Conservation (phyloP, 1,139 yeast genomes). For the Kazachstania sp. region DNA sequence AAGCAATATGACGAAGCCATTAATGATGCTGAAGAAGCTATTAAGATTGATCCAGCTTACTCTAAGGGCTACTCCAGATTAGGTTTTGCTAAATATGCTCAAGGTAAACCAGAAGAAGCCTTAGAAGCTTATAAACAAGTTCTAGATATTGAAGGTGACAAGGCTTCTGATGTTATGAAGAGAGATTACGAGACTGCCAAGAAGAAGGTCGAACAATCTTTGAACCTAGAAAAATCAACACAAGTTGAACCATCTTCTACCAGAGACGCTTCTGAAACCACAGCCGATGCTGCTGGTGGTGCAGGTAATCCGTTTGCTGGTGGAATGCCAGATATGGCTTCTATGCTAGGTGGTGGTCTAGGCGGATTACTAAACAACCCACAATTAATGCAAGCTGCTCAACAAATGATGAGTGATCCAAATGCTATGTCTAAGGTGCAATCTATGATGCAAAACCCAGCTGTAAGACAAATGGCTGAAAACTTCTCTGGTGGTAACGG, state of each 20-base stretch:
- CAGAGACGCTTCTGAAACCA: slow-evolving; percentile 24
- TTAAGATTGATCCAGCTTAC: slow-evolving; percentile 65
- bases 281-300: slow-evolving; percentile 17
- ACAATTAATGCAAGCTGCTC: slow-evolving; percentile 86
- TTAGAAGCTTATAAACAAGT: slow-evolving; percentile 87
- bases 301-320: slow-evolving; percentile 31
- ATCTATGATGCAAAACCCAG: slow-evolving; percentile 74
- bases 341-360: slow-evolving; percentile 54
- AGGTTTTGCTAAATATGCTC: slow-evolving; percentile 86
- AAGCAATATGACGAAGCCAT: slow-evolving; percentile 71
- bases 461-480: slow-evolving; percentile 68
- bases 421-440: slow-evolving; percentile 61
- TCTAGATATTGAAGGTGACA: slow-evolving; percentile 75
- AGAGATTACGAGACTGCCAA: slow-evolving; percentile 92
- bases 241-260: slow-evolving; percentile 29
- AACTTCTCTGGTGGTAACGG: slow-evolving; percentile 47
- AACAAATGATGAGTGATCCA: slow-evolving; percentile 87
- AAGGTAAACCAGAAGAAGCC: slow-evolving; percentile 82
- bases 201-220: slow-evolving; percentile 64
- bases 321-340: slow-evolving; percentile 65
- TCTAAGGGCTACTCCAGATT: slow-evolving; percentile 92
- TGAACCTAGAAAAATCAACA: slow-evolving; percentile 38
- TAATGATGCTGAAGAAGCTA: slow-evolving; percentile 74
- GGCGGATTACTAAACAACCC: slow-evolving; percentile 85
- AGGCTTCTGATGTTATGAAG: slow-evolving; percentile 82